These are phyloP conservation scores for Ophiocordyceps camponoti-floridani DNA, from an alignment of 2,329 filamentous ascomycete genomes.

Conservation along the genomic window DNA sequence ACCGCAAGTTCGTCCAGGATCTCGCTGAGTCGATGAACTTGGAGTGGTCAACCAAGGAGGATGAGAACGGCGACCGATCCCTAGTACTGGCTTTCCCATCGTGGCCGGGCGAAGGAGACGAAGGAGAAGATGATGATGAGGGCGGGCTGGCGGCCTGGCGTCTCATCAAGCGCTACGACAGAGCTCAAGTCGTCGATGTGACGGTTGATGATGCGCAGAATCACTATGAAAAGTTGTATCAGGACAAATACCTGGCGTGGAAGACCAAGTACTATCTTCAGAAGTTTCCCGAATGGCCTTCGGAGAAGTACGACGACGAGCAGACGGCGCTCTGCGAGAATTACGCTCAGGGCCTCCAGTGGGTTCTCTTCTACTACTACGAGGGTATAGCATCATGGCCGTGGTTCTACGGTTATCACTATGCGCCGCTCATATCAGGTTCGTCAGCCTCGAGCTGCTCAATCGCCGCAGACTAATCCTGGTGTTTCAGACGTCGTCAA, in stretches of 20 bases:
- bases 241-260: constrained; percentile 80
- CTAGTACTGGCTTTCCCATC: constrained; percentile 30
- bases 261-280: constrained; percentile 84
- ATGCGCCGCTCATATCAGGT: constrained; percentile 89
- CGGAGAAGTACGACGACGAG: constrained; percentile 58
- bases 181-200: constrained; percentile 67
- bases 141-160: constrained; percentile 73
- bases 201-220: constrained; percentile 63
- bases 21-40: constrained; percentile 48
- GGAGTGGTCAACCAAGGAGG: constrained; percentile 38
- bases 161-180: constrained; percentile 80
- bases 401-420: constrained; percentile 96
- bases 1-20: constrained; percentile 86
- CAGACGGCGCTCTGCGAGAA: constrained; percentile 76
- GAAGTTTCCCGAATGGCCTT: constrained; percentile 76
- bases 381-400: constrained; percentile 94
- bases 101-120: constrained; percentile 37
- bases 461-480: neutral
- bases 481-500: constrained; percentile 57
- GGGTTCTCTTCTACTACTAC: constrained; percentile 98
- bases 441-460: constrained; percentile 6
- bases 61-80: constrained; percentile 35
- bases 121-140: constrained; percentile 45
- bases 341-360: constrained; percentile 93
- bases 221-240: constrained; percentile 68